A percentile compares a stretch with the other conserved stretches of the same genome.
Conservation (phyloP, 257 asterid genomes). For the Fraxinus excelsior region DNA sequence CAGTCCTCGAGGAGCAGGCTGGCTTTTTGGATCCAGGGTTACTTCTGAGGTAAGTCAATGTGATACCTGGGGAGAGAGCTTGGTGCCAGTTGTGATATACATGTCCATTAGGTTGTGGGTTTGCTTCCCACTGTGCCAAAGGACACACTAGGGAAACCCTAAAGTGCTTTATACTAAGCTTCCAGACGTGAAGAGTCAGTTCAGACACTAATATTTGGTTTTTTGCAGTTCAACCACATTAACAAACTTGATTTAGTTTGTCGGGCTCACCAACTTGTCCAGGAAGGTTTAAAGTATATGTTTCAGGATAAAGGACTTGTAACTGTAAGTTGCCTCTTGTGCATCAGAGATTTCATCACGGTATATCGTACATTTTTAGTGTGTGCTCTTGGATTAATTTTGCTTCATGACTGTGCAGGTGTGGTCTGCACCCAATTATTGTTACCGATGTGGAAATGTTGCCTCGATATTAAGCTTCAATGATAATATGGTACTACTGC, state of each 20-base stretch:
- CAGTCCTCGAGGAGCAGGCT: slow-evolving; percentile 99
- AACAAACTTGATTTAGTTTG: slow-evolving; percentile 95
- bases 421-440: slow-evolving; percentile 98
- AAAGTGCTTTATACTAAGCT: background rate
- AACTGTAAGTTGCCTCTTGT: slow-evolving; percentile 66
- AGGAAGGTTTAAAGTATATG: slow-evolving; percentile 97
- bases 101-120: background rate
- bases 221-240: slow-evolving; percentile 88
- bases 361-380: background rate
- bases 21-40: slow-evolving; percentile 98
- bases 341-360: background rate
- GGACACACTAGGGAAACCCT: slow-evolving; percentile 3
- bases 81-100: background rate
- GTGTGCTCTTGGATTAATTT: slow-evolving; percentile 9
- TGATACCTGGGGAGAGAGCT: slow-evolving; percentile 3
- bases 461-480: slow-evolving; percentile 97
- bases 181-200: background rate
- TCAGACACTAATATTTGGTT: background rate
- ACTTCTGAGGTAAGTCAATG: slow-evolving; percentile 73
- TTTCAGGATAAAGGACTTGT: slow-evolving; percentile 98
- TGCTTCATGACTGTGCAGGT: slow-evolving; percentile 56
- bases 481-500: slow-evolving; percentile 76
- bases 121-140: background rate
- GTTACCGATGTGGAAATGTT: slow-evolving; percentile 97
- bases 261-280: slow-evolving; percentile 99